Evolutionary conservation across 805 yeast genomes (phyloP).

Genomic region (Lipomyces sp.): DNA sequence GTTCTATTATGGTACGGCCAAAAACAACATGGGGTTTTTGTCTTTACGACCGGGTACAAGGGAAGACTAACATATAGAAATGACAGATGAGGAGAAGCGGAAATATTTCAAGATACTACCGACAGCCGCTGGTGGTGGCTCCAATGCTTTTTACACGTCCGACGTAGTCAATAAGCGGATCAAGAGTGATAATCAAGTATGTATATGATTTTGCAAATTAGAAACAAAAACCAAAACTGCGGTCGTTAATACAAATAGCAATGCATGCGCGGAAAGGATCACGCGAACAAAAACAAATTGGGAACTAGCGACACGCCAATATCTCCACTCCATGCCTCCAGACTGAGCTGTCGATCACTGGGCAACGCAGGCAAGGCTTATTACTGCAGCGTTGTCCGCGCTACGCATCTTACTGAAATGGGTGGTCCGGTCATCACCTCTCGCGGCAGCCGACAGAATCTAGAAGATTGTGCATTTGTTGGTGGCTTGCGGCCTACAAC

Average conservation of each 20-base stretch:
- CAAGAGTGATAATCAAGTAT: constrained; percentile 8
- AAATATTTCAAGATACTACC: constrained; percentile 40
- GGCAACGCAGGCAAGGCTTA: constrained; percentile 12
- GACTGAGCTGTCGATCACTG: constrained; percentile 16
- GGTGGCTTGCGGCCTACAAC: constrained; percentile 20
- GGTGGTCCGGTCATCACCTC: neutral
- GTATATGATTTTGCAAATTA: too few species aligned
- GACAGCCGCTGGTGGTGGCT: constrained; percentile 38
- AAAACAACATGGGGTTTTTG: too few species aligned
- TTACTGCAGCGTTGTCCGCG: constrained; percentile 2
- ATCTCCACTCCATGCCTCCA: constrained; percentile 15
- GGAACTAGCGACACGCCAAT: constrained; percentile 2
- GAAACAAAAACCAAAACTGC: too few species aligned
- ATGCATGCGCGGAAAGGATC: constrained; percentile 5
- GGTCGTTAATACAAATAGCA: neutral
- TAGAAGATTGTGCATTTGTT: constrained; percentile 18
- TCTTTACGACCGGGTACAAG: too few species aligned
- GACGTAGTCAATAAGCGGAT: constrained; percentile 35
- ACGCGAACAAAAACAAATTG: constrained; percentile 4
- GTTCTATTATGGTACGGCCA: constrained; percentile 30
- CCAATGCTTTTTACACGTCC: constrained; percentile 36
- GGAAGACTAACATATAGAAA: too few species aligned
- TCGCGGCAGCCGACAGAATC: constrained; percentile 19
- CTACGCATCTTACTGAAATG: constrained; percentile 17
- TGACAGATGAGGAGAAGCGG: constrained; percentile 35